phyloP scores from a whole-genome alignment of 164 flowering plant species.

The Nymphaea thermarum region DNA sequence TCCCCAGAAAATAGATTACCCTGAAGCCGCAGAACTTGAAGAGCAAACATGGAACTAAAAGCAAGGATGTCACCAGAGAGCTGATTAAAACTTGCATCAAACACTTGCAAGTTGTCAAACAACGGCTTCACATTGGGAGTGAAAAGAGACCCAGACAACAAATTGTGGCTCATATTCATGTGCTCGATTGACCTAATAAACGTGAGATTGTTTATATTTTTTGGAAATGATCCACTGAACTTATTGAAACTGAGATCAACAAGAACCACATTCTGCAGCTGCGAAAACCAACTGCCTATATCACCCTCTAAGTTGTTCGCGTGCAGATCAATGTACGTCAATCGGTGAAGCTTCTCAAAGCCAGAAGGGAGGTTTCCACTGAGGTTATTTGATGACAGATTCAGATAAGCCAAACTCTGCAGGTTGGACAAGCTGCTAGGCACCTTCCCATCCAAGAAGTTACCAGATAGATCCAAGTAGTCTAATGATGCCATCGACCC shows the following conservation, averaged over 20 bases:
- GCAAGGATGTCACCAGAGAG: constrained; percentile 42
- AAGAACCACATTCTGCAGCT: constrained; percentile 25
- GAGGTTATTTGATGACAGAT: constrained; percentile 44
- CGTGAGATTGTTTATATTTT: constrained; percentile 27
- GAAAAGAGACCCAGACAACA: constrained; percentile 49
- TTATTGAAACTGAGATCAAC: constrained; percentile 53
- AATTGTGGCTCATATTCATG: constrained; percentile 49
- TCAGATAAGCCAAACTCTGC: constrained; percentile 28
- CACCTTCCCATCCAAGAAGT: constrained; percentile 35
- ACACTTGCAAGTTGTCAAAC: constrained; percentile 55
- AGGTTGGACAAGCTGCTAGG: constrained; percentile 24
- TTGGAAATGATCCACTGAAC: constrained; percentile 41
- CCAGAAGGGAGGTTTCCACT: constrained; percentile 35
- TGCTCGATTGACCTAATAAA: constrained; percentile 39
- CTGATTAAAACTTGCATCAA: constrained; percentile 58
- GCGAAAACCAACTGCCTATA: constrained; percentile 26
- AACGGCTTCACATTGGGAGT: constrained; percentile 51
- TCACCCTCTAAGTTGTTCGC: constrained; percentile 41
- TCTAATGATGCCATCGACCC: constrained; percentile 26
- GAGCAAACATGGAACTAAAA: constrained; percentile 45
- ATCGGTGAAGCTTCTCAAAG: constrained; percentile 21
- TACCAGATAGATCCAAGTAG: constrained; percentile 43
- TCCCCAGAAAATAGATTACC: constrained; percentile 48
- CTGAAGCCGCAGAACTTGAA: constrained; percentile 41
- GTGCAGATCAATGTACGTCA: constrained; percentile 45